Conservation (phyloP, 352 stramenopile genomes). For the Pythium volutum region DNA sequence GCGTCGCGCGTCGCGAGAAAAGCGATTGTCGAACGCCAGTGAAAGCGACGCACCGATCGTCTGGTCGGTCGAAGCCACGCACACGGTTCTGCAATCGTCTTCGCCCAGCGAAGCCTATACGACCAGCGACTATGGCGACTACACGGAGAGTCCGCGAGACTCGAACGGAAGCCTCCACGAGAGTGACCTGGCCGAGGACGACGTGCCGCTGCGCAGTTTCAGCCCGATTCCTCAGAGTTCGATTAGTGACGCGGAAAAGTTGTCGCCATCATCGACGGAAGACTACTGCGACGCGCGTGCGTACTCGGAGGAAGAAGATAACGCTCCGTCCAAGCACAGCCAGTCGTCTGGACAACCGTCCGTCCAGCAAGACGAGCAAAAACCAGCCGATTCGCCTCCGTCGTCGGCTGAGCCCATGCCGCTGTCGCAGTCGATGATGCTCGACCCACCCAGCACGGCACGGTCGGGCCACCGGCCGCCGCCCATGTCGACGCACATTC, state of each 20-base stretch:
- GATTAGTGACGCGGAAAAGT: conserved; percentile 3
- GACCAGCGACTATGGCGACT: conserved; percentile 7
- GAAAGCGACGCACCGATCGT: background rate
- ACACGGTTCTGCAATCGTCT: background rate
- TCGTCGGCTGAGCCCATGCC: conserved; percentile 13
- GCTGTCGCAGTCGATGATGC: conserved; percentile 21
- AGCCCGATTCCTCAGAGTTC: no score
- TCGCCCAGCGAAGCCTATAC: conserved; percentile 7
- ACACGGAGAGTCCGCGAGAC: background rate
- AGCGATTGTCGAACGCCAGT: conserved; percentile 8
- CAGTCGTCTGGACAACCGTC: background rate
- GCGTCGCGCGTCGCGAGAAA: conserved; percentile 9
- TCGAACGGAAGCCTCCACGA: conserved; percentile 17
- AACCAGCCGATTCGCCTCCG: background rate
- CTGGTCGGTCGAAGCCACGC: background rate
- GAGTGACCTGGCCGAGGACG: conserved; percentile 18
- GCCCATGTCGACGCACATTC: conserved; percentile 19
- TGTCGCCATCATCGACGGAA: conserved; percentile 18
- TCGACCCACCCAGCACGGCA: conserved; percentile 7
- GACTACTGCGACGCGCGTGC: conserved; percentile 18
- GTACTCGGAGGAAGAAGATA: conserved; percentile 18
- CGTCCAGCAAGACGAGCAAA: background rate
- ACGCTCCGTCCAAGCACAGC: background rate
- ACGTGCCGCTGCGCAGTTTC: background rate
- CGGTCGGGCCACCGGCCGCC: conserved; percentile 11